Evolutionary conservation across 495 filamentous ascomycete species (phyloP), one percentile per base, ranked within the genome.

Genomic region (Penicillium herquei): DNA sequence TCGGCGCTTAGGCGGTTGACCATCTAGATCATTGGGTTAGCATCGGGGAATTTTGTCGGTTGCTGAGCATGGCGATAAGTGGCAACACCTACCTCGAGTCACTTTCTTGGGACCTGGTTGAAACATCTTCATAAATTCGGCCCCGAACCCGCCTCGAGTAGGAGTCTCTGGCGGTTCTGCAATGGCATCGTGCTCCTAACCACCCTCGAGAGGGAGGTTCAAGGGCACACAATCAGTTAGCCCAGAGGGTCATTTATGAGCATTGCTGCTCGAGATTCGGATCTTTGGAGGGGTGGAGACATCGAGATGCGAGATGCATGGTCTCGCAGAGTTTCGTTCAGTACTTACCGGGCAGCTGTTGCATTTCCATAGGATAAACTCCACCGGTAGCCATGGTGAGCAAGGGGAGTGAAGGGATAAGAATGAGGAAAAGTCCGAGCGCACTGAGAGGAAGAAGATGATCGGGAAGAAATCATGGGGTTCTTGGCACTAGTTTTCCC

Each of bases 1-100:
- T 63, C 94, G 83, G 53, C 89, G 84, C 73, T 98, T 98, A 4
- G 90, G 85, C 18, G 88, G 78, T 61, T 94, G 85, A 13, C 92
- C 92, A 81, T 95, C 93, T 86, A 46, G 13, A 21, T 46, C 1
- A 66, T 5, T 42, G 49, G 14, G 44, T 39, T 21, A 49, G 21
- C 1, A 26, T 26, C 21, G 21, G 2, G 21, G 21, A 4, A 26
- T 2, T 26, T 42, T 30, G 13, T 46, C 32, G 10, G 11, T 17
- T 12, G 55, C 39, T 9, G 30, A 16, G 13, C 13, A 39, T 42
- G 16, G 21, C 6, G 2, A 26, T 6, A 32, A 31, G 43, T n/a
- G 14, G 34, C 4, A 32, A 13, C 44, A 61, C 63, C 34, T 48
- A 73, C 72, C 73, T 71, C 73, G 67, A 14, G 70, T 73, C 6